Conservation (phyloP, 192 early-diverging fungal species). For the Coemansia sp. region DNA sequence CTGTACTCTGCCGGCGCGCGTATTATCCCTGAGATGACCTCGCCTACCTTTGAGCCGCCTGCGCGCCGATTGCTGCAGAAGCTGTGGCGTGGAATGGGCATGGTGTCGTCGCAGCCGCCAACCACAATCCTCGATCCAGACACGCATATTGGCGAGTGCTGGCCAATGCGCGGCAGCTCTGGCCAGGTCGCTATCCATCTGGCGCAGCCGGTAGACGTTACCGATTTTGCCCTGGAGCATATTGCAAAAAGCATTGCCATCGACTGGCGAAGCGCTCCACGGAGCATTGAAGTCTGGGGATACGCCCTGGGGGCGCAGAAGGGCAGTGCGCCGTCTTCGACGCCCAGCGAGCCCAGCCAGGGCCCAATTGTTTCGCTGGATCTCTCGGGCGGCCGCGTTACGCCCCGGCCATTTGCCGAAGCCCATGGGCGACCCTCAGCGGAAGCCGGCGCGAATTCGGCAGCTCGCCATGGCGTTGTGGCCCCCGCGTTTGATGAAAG, state of each 20-base stretch:
- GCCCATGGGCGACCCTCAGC: background rate
- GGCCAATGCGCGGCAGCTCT: constrained; percentile 63
- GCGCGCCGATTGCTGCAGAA: constrained; percentile 21
- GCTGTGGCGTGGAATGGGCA: constrained; percentile 27
- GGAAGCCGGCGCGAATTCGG: background rate
- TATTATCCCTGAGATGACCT: constrained; percentile 63
- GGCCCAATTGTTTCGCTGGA: constrained; percentile 1
- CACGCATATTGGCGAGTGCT: constrained; percentile 68
- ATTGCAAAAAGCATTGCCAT: constrained; percentile 57
- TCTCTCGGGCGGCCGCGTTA: background rate
- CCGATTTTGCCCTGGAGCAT: constrained; percentile 68
- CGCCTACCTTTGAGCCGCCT: constrained; percentile 53
- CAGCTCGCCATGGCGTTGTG: constrained; percentile 1
- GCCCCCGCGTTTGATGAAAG: constrained; percentile 32
- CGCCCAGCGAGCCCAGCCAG: background rate
- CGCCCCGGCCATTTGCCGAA: no score
- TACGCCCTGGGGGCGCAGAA: constrained; percentile 25
- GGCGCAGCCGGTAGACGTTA: constrained; percentile 56
- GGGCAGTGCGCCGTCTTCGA: no score
- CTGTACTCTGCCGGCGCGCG: constrained; percentile 62
- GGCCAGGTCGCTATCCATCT: constrained; percentile 65
- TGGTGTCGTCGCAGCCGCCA: constrained; percentile 43
- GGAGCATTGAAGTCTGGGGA: constrained; percentile 65
- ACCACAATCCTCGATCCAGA: constrained; percentile 42
- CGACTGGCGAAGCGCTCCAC: constrained; percentile 63